A percentile compares a stretch with the other conserved stretches of the same genome.
phyloP scores from a whole-genome alignment of 1,284 basidiomycete species.

The Pyrrhoderma noxium region DNA sequence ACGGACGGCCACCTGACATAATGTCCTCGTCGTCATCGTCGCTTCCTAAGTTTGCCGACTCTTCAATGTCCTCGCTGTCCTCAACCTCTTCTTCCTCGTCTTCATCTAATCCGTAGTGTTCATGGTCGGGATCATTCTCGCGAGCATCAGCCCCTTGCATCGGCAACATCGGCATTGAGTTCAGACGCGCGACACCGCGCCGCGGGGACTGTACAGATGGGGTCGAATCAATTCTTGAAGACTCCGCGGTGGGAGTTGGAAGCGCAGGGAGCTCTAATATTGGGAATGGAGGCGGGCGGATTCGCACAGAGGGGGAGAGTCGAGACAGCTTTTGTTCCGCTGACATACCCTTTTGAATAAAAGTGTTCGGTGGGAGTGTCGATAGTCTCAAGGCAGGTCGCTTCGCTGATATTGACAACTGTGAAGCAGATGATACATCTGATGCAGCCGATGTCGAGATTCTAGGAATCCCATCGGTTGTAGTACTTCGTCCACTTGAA shows the following conservation, averaged over 20 bases:
- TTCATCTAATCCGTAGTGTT: constrained; percentile 29
- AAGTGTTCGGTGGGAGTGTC: constrained; percentile 8
- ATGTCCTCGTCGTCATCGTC: constrained; percentile 29
- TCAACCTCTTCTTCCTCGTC: constrained; percentile 33
- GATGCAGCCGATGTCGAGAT: not conserved
- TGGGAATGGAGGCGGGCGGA: constrained; percentile 43
- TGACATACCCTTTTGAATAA: constrained; percentile 3
- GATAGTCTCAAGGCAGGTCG: constrained; percentile 8
- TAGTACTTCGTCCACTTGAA: not conserved
- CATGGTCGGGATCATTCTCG: constrained; percentile 33
- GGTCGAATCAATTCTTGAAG: constrained; percentile 13
- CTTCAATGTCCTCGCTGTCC: constrained; percentile 27
- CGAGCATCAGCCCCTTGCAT: constrained; percentile 33
- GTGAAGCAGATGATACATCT: not conserved
- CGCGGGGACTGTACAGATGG: constrained; percentile 15
- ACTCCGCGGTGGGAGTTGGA: constrained; percentile 22
- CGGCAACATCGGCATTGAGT: constrained; percentile 44
- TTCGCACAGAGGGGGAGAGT: constrained; percentile 43
- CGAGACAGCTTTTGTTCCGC: constrained; percentile 24
- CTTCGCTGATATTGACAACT: not conserved
- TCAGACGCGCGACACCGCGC: constrained; percentile 28
- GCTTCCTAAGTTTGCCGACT: constrained; percentile 19
- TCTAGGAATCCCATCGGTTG: not conserved
- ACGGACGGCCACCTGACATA: not conserved
- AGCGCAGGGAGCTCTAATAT: constrained; percentile 43